Base-by-base conservation (phyloP, 1,284 basidiomycete genomes). In the Phellopilus nigrolimitatus region DNA sequence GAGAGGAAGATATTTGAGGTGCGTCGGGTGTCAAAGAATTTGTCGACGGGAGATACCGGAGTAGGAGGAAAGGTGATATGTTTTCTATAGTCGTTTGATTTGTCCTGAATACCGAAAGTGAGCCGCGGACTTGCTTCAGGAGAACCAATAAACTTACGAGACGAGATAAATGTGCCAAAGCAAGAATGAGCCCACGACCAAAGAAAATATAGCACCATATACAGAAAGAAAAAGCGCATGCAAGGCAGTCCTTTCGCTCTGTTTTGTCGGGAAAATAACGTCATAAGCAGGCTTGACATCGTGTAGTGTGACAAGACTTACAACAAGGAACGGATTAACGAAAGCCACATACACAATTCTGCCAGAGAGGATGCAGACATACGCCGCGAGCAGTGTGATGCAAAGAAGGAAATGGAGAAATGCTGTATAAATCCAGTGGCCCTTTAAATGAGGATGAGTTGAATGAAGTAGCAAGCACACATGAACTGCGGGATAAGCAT, bases 11-110 rank as follows among this genome's bases (percentile, higher is more conserved):
- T 17, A 37, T n/a, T 13, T 22, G 31, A 21, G 10, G 44, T 10
- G 21, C 28, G 6, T 47, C n/a, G 15, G 19, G 44, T 24, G 31
- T 30, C 13, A 33, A 25, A 19, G 44, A 44, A n/a, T 45, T 13
- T 84, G 51, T 49, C 12, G 28, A 30, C 12, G 62, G 62, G 28
- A 91, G 69, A 60, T 86, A 69, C 49, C 82, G 79, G 43, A 91
- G 72, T 8, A 91, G 75, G 25, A 87, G 69, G 62, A 87, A 89
- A 2, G 88, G 87, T 0, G 88, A 81, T 33, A 93, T 76, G 55
- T 83, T 76, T 64, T 95, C 91, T 25, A 93, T 61, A 0, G 91
- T 94, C 3, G 91, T 92, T 65, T 91, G 86, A 64, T 94, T 94
- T 39, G 85, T 88, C 24, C 89, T 92, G 59, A 15, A 46, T 28